Percentiles rank a stretch among this genome's conserved stretches.
Conservation (phyloP, 345 rosid species). For the Syzygium grande region DNA sequence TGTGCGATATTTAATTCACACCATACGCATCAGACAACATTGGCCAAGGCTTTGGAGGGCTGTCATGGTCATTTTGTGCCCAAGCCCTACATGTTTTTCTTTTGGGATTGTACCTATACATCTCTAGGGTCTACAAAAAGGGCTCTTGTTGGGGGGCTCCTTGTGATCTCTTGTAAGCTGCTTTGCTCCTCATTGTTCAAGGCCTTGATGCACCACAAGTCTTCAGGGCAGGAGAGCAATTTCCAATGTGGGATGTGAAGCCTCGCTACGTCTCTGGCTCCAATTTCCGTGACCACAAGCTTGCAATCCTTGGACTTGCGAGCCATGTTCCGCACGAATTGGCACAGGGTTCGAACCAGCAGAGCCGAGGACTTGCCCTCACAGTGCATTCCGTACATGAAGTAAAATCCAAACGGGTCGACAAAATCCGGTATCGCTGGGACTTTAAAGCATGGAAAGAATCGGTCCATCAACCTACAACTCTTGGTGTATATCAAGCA, state of each 20-base stretch:
- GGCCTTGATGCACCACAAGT: slow-evolving; percentile 77
- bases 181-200: slow-evolving; percentile 29
- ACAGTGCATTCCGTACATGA: slow-evolving; percentile 56
- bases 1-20: not conserved
- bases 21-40: not conserved
- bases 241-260: slow-evolving; percentile 65
- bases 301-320: slow-evolving; percentile 38
- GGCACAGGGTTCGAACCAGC: slow-evolving; percentile 45
- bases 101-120: slow-evolving; percentile 18
- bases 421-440: slow-evolving; percentile 50
- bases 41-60: not conserved
- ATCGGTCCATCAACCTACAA: slow-evolving; percentile 28
- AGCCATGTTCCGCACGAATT: slow-evolving; percentile 61
- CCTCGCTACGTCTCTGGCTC: slow-evolving; percentile 22
- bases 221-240: slow-evolving; percentile 67
- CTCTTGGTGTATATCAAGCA: slow-evolving; percentile 40
- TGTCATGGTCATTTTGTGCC: not conserved
- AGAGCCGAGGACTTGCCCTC: slow-evolving; percentile 55
- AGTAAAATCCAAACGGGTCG: slow-evolving; percentile 65
- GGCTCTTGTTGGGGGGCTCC: slow-evolving; percentile 17
- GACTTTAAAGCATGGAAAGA: slow-evolving; percentile 41
- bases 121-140: slow-evolving; percentile 93
- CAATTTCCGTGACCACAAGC: slow-evolving; percentile 58
- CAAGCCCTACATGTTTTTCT: not conserved
- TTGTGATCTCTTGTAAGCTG: slow-evolving; percentile 14